Conservation (phyloP, 2,329 filamentous ascomycete genomes). For the Shiraia bambusicola region DNA sequence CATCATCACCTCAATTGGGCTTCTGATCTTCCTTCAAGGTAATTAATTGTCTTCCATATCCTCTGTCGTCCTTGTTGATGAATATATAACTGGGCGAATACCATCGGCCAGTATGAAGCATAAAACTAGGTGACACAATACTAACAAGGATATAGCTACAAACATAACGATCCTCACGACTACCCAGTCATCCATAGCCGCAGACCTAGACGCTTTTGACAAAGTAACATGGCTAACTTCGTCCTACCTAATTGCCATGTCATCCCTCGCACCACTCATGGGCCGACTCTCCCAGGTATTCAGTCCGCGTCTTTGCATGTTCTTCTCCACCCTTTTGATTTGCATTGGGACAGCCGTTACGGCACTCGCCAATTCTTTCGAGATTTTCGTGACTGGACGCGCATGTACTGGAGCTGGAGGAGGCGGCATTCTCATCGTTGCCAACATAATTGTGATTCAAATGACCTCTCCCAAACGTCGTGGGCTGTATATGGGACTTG, state of each 20-base stretch:
- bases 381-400: conserved; percentile 67
- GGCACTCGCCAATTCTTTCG: conserved; percentile 60
- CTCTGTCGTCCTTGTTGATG: conserved; percentile 7
- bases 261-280: conserved; percentile 65
- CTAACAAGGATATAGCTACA: conserved; percentile 47
- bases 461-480: conserved; percentile 66
- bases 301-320: conserved; percentile 65
- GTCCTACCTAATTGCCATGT: conserved; percentile 61
- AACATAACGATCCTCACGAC: conserved; percentile 84
- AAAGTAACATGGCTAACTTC: conserved; percentile 79
- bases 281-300: conserved; percentile 76
- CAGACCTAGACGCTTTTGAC: conserved; percentile 72
- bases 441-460: conserved; percentile 76
- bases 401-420: conserved; percentile 68
- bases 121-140: too few relatives aligned
- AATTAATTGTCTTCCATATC: conserved; percentile 4
- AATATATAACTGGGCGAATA: too few relatives aligned
- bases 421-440: conserved; percentile 71
- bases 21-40: conserved; percentile 64
- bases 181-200: conserved; percentile 74
- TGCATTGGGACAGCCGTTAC: conserved; percentile 66
- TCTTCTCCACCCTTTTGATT: conserved; percentile 61
- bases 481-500: conserved; percentile 71
- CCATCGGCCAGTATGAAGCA: too few relatives aligned
- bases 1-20: conserved; percentile 57